These are phyloP conservation scores for Paramecium sexaurelia DNA, from an alignment of 73 alveolate genomes.

Conservation along the genomic window DNA sequence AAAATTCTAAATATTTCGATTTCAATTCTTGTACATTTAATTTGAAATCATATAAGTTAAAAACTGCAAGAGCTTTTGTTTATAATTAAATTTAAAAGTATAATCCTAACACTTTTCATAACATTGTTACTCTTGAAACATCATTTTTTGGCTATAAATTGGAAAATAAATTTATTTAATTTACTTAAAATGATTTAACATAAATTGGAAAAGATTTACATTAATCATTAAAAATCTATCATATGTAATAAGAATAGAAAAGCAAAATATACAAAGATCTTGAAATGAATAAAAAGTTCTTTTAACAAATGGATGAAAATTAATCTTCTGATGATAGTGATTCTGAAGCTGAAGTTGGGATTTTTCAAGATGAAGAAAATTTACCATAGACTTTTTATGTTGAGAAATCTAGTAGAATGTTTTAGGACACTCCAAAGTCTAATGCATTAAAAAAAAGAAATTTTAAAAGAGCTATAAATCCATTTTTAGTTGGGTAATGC, in stretches of 20 bases:
- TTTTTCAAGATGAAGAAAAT: not conserved
- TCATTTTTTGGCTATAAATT: conserved; percentile 68
- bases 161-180: not conserved
- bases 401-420: not conserved
- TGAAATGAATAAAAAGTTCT: not conserved
- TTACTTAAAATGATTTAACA: not conserved
- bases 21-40: conserved; percentile 54
- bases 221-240: not conserved
- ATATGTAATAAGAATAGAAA: not conserved
- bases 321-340: not conserved
- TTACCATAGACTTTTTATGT: not conserved
- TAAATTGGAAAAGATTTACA: not conserved
- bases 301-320: not conserved
- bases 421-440: not conserved
- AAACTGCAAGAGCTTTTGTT: conserved; percentile 64
- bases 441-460: not conserved
- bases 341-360: conserved; percentile 20
- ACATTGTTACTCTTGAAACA: conserved; percentile 65
- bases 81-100: not conserved
- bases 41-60: conserved; percentile 59
- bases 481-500: not conserved
- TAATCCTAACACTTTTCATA: not conserved
- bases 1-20: conserved; percentile 32
- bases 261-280: not conserved
- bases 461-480: not conserved